Evolutionary conservation across 2,329 filamentous ascomycete genomes (phyloP).

Genomic region (Sporothrix humicola): DNA sequence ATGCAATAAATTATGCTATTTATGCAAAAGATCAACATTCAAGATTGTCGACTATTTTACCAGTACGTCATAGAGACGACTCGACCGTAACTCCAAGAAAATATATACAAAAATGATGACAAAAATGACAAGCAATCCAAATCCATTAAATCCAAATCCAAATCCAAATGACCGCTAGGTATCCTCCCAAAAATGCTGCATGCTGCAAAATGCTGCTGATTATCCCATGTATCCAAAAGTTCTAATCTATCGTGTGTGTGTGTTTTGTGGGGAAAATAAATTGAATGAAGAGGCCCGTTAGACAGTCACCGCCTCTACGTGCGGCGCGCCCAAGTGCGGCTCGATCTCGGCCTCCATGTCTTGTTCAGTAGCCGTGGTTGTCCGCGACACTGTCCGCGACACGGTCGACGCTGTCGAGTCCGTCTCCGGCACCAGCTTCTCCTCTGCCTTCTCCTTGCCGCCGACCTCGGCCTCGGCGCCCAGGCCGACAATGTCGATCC

Average conservation of each 20-base stretch:
- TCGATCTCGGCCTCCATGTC: constrained; percentile 48
- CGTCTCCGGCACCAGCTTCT: constrained; percentile 7
- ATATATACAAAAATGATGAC: too few relatives aligned
- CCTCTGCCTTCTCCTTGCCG: too few relatives aligned
- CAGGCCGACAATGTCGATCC: constrained; percentile 60
- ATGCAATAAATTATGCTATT: not conserved
- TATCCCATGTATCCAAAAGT: not conserved
- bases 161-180: not conserved
- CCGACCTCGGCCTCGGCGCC: constrained; percentile 43
- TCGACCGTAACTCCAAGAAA: not conserved
- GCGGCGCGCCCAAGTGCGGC: constrained; percentile 38
- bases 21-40: not conserved
- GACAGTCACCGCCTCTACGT: not conserved
- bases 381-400: constrained; percentile 29
- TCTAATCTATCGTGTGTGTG: not conserved
- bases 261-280: too few relatives aligned
- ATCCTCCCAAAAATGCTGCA: not conserved
- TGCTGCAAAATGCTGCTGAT: not conserved
- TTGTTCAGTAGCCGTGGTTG: constrained; percentile 38
- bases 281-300: not conserved
- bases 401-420: not conserved
- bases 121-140: not conserved
- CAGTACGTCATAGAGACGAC: too few relatives aligned
- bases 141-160: not conserved
- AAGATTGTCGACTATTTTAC: too few relatives aligned